phyloP scores from a whole-genome alignment of 176 grass and related monocot genomes.

The Aegilops umbellulata region DNA sequence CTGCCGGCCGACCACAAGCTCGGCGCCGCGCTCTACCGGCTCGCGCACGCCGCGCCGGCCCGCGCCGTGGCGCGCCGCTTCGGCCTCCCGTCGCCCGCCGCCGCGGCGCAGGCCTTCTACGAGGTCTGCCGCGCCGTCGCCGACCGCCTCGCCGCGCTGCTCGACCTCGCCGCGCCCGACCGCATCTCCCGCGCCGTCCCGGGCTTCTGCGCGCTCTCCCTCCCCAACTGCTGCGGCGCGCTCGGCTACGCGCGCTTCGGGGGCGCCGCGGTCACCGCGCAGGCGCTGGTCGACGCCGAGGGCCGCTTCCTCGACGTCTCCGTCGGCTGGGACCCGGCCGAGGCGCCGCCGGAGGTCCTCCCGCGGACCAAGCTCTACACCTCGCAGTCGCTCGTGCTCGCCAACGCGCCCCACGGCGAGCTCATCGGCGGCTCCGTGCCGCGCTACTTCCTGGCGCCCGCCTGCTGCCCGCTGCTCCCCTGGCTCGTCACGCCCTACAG shows the following conservation, averaged over 20 bases:
- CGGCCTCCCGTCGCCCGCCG: constrained; percentile 52
- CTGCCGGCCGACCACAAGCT: constrained; percentile 74
- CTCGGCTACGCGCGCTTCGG: constrained; percentile 70
- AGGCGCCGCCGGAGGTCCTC: constrained; percentile 55
- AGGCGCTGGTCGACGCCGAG: constrained; percentile 77
- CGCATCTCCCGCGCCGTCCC: constrained; percentile 61
- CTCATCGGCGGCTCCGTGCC: constrained; percentile 56
- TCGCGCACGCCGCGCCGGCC: constrained; percentile 65
- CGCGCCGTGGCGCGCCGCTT: constrained; percentile 75
- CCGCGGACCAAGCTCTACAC: constrained; percentile 60
- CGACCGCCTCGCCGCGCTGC: constrained; percentile 51
- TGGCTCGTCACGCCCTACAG: constrained; percentile 82
- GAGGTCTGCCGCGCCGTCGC: constrained; percentile 78
- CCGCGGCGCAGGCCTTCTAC: constrained; percentile 77
- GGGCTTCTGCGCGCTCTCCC: constrained; percentile 60
- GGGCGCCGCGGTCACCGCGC: constrained; percentile 44
- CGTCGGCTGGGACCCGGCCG: constrained; percentile 61
- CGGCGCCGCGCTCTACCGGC: constrained; percentile 78
- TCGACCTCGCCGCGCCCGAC: constrained; percentile 60
- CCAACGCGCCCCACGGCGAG: constrained; percentile 51
- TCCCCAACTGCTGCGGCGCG: constrained; percentile 83
- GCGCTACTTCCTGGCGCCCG: constrained; percentile 64
- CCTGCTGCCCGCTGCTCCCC: constrained; percentile 72
- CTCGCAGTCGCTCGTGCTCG: constrained; percentile 48
- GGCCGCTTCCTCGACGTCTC: constrained; percentile 89